Conservation (phyloP, 2,329 filamentous ascomycete species). For the Penicillium griseofulvum region DNA sequence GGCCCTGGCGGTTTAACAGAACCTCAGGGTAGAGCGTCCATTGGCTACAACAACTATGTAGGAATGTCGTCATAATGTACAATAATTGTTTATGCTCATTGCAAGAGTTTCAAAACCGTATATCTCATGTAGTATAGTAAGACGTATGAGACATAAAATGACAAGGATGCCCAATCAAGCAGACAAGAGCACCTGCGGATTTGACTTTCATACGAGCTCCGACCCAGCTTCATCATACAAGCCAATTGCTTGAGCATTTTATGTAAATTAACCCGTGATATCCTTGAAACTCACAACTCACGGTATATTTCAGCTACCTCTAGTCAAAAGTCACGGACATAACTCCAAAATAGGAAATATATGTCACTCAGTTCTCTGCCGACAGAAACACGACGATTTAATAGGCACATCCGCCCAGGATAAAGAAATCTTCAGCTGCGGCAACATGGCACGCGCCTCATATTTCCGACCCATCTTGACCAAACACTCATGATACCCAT, state of each 20-base stretch:
- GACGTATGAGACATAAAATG: too few species aligned
- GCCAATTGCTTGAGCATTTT: neutral
- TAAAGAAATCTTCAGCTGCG: conserved; percentile 52
- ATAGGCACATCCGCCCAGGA: conserved; percentile 61
- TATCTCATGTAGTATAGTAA: neutral
- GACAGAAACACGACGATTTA: conserved; percentile 60
- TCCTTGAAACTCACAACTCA: too few species aligned
- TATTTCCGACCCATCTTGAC: conserved; percentile 49
- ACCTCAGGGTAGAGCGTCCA: neutral
- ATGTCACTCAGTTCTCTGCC: conserved; percentile 15
- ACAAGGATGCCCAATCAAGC: neutral
- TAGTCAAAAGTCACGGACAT: neutral
- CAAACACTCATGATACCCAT: conserved; percentile 71
- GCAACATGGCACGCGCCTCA: conserved; percentile 49
- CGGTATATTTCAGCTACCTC: neutral
- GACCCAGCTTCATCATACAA: neutral
- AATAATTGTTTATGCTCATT: neutral
- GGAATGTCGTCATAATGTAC: too few species aligned
- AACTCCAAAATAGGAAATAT: neutral
- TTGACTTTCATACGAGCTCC: neutral
- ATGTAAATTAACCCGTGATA: neutral
- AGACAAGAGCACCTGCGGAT: neutral
- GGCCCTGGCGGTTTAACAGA: neutral
- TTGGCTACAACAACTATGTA: neutral
- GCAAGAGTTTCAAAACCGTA: neutral